Percentiles rank a stretch among this genome's conserved stretches.
Conservation (phyloP, 2,329 filamentous ascomycete genomes). For the Lasiodiplodia citricola region DNA sequence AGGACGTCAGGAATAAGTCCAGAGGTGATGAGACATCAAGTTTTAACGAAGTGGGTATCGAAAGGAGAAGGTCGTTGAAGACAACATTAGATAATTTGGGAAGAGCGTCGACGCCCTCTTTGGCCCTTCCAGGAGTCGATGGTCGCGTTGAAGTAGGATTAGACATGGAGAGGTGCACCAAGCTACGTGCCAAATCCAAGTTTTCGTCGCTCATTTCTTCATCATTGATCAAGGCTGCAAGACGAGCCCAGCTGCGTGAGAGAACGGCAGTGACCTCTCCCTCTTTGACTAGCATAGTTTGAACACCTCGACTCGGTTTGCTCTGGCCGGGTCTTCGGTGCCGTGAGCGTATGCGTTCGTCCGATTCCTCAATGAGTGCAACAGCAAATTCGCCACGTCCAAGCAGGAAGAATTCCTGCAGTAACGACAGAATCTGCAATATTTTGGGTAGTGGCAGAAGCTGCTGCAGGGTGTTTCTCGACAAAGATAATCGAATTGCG, state of each 20-base stretch:
- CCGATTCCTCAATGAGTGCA: constrained; percentile 82
- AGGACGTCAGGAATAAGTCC: constrained; percentile 80
- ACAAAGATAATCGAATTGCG: constrained; percentile 79
- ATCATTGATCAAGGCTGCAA: constrained; percentile 77
- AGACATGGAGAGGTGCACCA: constrained; percentile 70
- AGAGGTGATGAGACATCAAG: constrained; percentile 78
- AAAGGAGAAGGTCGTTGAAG: constrained; percentile 84
- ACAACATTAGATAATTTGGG: constrained; percentile 55
- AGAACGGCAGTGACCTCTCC: constrained; percentile 82
- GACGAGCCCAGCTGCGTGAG: constrained; percentile 75
- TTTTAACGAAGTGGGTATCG: constrained; percentile 72
- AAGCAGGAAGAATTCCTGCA: constrained; percentile 87
- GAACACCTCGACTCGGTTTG: constrained; percentile 50
- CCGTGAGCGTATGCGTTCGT: constrained; percentile 75
- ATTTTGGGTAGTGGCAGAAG: constrained; percentile 80
- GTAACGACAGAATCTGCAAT: constrained; percentile 74
- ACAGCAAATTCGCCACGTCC: constrained; percentile 90
- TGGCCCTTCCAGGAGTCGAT: constrained; percentile 48
- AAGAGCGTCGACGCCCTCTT: constrained; percentile 37
- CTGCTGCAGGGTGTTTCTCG: constrained; percentile 81
- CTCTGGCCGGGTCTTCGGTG: constrained; percentile 58
- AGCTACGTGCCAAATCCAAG: constrained; percentile 79
- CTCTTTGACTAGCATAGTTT: constrained; percentile 76
- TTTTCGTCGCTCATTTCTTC: constrained; percentile 77
- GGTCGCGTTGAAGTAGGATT: constrained; percentile 49